Evolutionary conservation across 2,329 filamentous ascomycete genomes (phyloP).

Genomic region (Byssothecium circinans): DNA sequence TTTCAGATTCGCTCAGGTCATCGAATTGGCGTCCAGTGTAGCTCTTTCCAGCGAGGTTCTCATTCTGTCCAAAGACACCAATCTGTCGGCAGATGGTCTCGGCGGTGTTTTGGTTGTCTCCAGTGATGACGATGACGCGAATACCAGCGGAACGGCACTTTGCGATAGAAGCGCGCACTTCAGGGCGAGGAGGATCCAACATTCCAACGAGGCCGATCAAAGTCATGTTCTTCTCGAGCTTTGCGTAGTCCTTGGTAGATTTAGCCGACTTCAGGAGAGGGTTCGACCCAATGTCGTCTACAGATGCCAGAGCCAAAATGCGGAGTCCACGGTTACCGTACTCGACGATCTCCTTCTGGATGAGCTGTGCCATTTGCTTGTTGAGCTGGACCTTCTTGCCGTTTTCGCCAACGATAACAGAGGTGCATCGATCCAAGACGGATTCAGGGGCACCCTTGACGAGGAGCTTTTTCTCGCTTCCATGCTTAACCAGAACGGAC

Average conservation of each 20-base stretch:
- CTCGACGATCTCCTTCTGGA: slow-evolving; percentile 79
- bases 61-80: slow-evolving; percentile 80
- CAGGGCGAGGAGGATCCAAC: slow-evolving; percentile 92
- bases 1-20: slow-evolving; percentile 72
- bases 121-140: slow-evolving; percentile 95
- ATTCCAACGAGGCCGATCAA: slow-evolving; percentile 92
- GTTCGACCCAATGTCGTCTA: slow-evolving; percentile 73
- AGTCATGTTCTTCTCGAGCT: slow-evolving; percentile 92
- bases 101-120: slow-evolving; percentile 96
- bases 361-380: slow-evolving; percentile 66
- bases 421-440: slow-evolving; percentile 87
- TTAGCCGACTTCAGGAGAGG: slow-evolving; percentile 74
- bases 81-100: slow-evolving; percentile 98
- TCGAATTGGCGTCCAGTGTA: slow-evolving; percentile 96
- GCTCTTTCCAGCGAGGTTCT: slow-evolving; percentile 88
- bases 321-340: slow-evolving; percentile 93
- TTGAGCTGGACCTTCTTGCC: slow-evolving; percentile 76
- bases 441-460: slow-evolving; percentile 97
- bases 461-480: slow-evolving; percentile 73
- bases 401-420: slow-evolving; percentile 73
- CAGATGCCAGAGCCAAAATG: slow-evolving; percentile 87
- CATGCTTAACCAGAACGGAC: slow-evolving; percentile 84
- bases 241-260: slow-evolving; percentile 78
- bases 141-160: slow-evolving; percentile 94
- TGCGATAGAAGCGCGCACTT: slow-evolving; percentile 81